Conservation (phyloP, 805 yeast genomes). For the Danielozyma ontarioensis region DNA sequence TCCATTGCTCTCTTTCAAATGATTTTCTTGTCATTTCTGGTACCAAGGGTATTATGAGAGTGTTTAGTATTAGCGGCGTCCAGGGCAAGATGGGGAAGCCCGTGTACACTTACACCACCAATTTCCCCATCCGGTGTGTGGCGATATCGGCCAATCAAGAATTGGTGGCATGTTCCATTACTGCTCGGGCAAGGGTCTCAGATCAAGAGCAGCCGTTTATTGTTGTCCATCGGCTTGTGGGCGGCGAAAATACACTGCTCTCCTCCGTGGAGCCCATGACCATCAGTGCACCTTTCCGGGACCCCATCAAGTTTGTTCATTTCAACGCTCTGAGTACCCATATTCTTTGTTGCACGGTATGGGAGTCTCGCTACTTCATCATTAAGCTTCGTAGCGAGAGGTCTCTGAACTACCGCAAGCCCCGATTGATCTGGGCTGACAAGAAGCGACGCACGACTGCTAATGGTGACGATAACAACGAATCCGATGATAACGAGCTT, state of each 20-base stretch:
- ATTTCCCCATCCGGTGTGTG: constrained; percentile 74
- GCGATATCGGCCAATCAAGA: constrained; percentile 63
- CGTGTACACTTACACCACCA: constrained; percentile 62
- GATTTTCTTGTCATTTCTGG: constrained; percentile 63
- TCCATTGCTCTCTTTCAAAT: constrained; percentile 56
- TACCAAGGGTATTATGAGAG: constrained; percentile 64
- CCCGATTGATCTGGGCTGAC: constrained; percentile 37
- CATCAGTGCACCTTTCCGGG: constrained; percentile 79
- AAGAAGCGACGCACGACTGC: constrained; percentile 4
- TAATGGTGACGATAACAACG: constrained; percentile 4
- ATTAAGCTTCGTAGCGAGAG: constrained; percentile 60
- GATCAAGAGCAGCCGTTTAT: constrained; percentile 75
- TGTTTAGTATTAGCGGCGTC: constrained; percentile 45
- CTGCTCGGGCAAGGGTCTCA: constrained; percentile 67
- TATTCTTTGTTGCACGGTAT: constrained; percentile 67
- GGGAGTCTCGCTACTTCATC: constrained; percentile 76
- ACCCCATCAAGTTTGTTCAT: constrained; percentile 70
- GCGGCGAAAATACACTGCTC: constrained; percentile 2
- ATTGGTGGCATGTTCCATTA: constrained; percentile 73
- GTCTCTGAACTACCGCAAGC: constrained; percentile 28
- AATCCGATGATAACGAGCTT: constrained; percentile 14
- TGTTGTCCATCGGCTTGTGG: constrained; percentile 44
- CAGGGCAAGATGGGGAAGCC: constrained; percentile 45
- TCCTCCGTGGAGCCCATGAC: constrained; percentile 53
- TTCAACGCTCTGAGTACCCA: constrained; percentile 71